Evolutionary conservation across 2,329 filamentous ascomycete genomes (phyloP).

Genomic region (Tolypocladium nubicola): DNA sequence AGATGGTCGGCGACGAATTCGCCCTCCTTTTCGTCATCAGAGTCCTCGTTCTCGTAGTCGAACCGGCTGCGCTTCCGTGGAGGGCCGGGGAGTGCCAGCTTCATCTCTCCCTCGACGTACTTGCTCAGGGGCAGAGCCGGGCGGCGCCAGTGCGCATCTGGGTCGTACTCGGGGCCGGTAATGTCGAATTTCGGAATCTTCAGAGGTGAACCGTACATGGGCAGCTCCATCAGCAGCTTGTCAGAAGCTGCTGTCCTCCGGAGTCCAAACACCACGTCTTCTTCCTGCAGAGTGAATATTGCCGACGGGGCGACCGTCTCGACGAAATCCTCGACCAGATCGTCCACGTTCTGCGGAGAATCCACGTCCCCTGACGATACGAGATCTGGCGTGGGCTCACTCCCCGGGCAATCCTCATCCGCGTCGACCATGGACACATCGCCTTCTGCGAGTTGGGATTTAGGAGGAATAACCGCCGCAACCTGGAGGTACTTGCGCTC

Average conservation of each 20-base stretch:
- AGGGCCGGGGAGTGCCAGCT: conserved; percentile 53
- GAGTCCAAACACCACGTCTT: conserved; percentile 72
- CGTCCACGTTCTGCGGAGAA: conserved; percentile 33
- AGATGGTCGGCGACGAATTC: conserved; percentile 46
- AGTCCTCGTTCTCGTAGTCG: conserved; percentile 65
- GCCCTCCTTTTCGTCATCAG: conserved; percentile 44
- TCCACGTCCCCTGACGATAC: conserved; percentile 54
- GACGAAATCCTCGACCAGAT: conserved; percentile 26
- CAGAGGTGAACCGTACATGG: conserved; percentile 61
- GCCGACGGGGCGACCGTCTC: conserved; percentile 58
- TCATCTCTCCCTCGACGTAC: conserved; percentile 72
- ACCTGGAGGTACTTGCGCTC: conserved; percentile 61
- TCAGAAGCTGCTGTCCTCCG: conserved; percentile 65
- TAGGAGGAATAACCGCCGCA: conserved; percentile 38
- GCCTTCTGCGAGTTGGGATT: conserved; percentile 11
- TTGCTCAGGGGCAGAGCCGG: conserved; percentile 79
- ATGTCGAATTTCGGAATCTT: conserved; percentile 48
- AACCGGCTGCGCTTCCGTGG: conserved; percentile 74
- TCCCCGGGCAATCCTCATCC: conserved; percentile 22
- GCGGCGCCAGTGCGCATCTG: conserved; percentile 63
- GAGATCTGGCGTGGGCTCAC: conserved; percentile 56
- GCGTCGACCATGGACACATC: conserved; percentile 24
- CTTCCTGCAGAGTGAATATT: conserved; percentile 72
- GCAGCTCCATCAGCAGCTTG: conserved; percentile 68
- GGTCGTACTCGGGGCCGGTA: conserved; percentile 46